Evolutionary conservation across 768 basidiomycete species (phyloP).

Genomic region (Dioszegia crocea): DNA sequence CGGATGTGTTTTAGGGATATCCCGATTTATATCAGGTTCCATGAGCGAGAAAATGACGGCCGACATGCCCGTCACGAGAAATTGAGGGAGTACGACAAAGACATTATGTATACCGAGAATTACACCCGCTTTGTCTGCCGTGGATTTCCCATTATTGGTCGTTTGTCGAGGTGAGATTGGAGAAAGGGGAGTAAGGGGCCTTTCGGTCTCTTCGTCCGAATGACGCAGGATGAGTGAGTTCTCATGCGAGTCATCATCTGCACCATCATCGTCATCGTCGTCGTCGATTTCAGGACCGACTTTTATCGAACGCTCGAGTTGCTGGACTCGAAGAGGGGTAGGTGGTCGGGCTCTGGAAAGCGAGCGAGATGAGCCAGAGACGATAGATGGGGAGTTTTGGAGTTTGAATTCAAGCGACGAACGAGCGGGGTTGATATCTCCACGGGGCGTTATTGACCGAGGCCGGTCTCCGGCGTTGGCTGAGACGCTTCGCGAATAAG

Average conservation of each 20-base stretch:
- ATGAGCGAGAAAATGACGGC: conserved; percentile 80
- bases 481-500: not conserved
- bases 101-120: conserved; percentile 93
- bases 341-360: not conserved
- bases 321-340: not conserved
- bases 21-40: conserved; percentile 55
- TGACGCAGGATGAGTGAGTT: conserved; percentile 18
- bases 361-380: not conserved
- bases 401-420: conserved; percentile 1
- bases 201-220: conserved; percentile 9
- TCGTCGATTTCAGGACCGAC: not conserved
- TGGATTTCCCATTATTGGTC: not conserved
- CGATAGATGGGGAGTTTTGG: not conserved
- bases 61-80: conserved; percentile 80
- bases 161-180: not conserved
- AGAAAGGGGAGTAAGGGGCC: conserved; percentile 1
- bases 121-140: conserved; percentile 77
- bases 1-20: conserved; percentile 37
- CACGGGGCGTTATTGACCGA: not conserved
- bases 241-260: conserved; percentile 2
- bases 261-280: conserved; percentile 11
- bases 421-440: not conserved
- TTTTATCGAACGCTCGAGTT: not conserved
- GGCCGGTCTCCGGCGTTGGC: not conserved
- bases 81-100: conserved; percentile 89